Base-by-base conservation (phyloP, 805 yeast genomes). In the Myxozyma vanderwaltii region DNA sequence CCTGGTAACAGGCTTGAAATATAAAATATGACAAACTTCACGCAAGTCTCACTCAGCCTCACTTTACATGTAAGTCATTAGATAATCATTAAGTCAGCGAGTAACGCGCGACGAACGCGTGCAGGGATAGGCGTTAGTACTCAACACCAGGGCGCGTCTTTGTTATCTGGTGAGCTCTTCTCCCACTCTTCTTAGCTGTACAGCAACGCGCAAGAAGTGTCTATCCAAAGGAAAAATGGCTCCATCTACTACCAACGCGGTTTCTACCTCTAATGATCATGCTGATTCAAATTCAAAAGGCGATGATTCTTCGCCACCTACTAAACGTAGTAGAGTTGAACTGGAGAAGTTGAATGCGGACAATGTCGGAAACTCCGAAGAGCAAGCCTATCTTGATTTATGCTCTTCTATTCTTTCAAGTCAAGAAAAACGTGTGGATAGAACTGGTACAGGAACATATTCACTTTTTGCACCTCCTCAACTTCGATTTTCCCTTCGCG, bases 401-500 rank as follows among this genome's bases (percentile, higher is more conserved):
- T 89, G 97, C 71, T 73, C 77, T 57, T 78, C 83, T 3, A 92
- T 94, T 72, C 83, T 94, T 21, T 78, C 80, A 0, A 84, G 88
- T 63, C 99, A 99, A 41, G 98, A 94, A 71, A 81, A 81, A 67
- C 84, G 99, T 63, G 92, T 94, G 7, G 99, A 94, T 72, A 81
- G 99, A 72, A 94, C 99, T 0, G 99, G 99, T 0, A 94, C 99
- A 0, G 99, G 99, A 4, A 94, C 99, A 0, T 78, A 76, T 61
- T 86, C 96, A 35, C 63, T 94, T 7, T 94, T 94, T 74, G 99
- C 95, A 0, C 99, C 99, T 24, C 97, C 97, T 12, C 98, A 92
- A 71, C 77, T 94, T 60, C 82, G 97, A 54, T 94, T 94, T 75
- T 82, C 83, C 63, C 76, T 94, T 46, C 76, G 82, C 27, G 78